phyloP scores from a whole-genome alignment of 352 stramenopile genomes.

The Phytophthora sp. region DNA sequence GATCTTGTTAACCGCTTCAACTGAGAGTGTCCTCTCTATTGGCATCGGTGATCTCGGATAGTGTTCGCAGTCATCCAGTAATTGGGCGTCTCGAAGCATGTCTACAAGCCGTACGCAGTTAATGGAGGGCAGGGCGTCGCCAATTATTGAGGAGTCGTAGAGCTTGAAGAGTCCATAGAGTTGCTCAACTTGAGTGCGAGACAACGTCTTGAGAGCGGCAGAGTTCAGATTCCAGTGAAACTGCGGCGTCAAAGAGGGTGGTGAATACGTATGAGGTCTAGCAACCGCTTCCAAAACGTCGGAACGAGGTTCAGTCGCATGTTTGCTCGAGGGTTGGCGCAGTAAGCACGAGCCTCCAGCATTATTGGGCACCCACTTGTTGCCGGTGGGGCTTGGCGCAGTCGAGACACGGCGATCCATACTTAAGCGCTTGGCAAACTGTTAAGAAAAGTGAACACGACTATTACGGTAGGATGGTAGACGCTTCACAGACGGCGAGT shows the following conservation, averaged over 20 bases:
- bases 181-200: constrained; percentile 32
- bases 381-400: constrained; percentile 5
- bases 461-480: no score
- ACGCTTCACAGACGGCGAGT: no score
- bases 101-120: constrained; percentile 51
- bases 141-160: constrained; percentile 61
- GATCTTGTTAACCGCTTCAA: constrained; percentile 42
- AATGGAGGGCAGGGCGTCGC: constrained; percentile 56
- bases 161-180: constrained; percentile 66
- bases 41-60: no score
- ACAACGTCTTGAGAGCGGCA: constrained; percentile 36
- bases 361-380: constrained; percentile 16
- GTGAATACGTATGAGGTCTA: constrained; percentile 25
- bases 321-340: constrained; percentile 5
- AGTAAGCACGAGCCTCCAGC: constrained; percentile 3
- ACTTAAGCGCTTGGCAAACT: no score
- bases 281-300: not conserved
- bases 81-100: constrained; percentile 46
- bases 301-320: not conserved
- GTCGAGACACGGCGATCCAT: constrained; percentile 24
- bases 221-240: constrained; percentile 70
- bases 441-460: no score
- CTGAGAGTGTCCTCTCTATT: not conserved
- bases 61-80: constrained; percentile 28
- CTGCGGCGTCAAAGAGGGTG: constrained; percentile 31